Evolutionary conservation across 2,329 filamentous ascomycete genomes (phyloP), one percentile per base, ranked within the genome.

Genomic region (Leptographium procerum): DNA sequence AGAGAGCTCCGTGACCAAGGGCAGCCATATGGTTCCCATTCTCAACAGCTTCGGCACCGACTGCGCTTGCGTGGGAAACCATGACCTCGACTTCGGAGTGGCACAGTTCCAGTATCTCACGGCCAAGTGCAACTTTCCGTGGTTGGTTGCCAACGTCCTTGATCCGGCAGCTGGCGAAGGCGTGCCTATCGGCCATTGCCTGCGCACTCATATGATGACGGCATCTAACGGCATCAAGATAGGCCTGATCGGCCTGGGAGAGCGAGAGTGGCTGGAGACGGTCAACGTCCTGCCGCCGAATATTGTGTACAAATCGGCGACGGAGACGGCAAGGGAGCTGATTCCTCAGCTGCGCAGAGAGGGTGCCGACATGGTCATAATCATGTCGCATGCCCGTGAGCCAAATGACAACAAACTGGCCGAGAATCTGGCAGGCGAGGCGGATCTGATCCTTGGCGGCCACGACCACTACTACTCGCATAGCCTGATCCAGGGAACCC

Each of bases 391-490:
- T 69, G 87, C 90, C 74, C 82, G 91, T 51, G 89, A 96, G 70
- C 89, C 89, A 14, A 95, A 95, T 66, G 91, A 96, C 71, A 84
- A 88, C 67, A 95, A 95, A 71, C 75, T 96, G 5, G 91, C 91
- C 0, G 77, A 84, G 60, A 85, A 88, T 62, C 81, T 88, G 0
- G 79, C 82, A 4, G 89, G 88, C 0, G 71, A 88, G 57, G 84
- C 95, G 24, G 91, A 96, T 69, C 83, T 96, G 40, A 87, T 96
- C 51, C 78, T 96, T 0, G 90, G 91, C 54, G 91, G 91, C 0
- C 91, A 96, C 67, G 91, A 96, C 65, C 91, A 96, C 69, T 94
- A 87, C 71, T 96, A 96, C 68, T 80, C 79, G 19, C 89, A 96
- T 71, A 81, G 78, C 57, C 67, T 91, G 58, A 80, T 94, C 69